Conservation (phyloP, 2,329 filamentous ascomycete species). For the Penicillium concentricum region DNA sequence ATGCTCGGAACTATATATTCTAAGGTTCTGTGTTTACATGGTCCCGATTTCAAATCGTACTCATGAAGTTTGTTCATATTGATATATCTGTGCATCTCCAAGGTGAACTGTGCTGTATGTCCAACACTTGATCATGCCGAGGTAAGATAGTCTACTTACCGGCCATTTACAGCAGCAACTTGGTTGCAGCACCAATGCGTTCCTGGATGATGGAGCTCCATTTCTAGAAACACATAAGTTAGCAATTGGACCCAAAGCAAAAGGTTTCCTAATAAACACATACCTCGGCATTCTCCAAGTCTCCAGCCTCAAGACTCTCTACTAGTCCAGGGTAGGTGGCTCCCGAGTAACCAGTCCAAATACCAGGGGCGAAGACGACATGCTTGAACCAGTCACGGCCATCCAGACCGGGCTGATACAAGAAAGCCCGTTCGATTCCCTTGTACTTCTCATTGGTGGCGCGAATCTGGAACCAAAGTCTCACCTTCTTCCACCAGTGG, state of each 20-base stretch:
- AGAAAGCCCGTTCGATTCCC: slow-evolving; percentile 74
- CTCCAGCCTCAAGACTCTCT: slow-evolving; percentile 57
- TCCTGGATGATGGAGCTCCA: slow-evolving; percentile 41
- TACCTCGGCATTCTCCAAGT: slow-evolving; percentile 52
- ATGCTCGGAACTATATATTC: no score
- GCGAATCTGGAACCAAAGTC: slow-evolving; percentile 62
- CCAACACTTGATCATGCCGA: neutral
- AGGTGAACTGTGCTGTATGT: neutral
- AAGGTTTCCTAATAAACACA: slow-evolving; percentile 28
- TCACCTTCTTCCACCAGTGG: slow-evolving; percentile 67
- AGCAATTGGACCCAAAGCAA: slow-evolving; percentile 6
- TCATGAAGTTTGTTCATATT: neutral
- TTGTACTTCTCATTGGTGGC: slow-evolving; percentile 80
- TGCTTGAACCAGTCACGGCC: slow-evolving; percentile 89
- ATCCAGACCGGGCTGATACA: slow-evolving; percentile 75
- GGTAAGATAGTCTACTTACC: neutral
- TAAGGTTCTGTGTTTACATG: neutral
- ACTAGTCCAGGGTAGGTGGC: slow-evolving; percentile 65
- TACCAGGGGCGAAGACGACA: slow-evolving; percentile 84
- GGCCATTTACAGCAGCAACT: slow-evolving; percentile 26
- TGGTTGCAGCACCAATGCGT: slow-evolving; percentile 34
- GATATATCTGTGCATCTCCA: neutral
- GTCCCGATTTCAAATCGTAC: neutral
- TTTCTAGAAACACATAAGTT: slow-evolving; percentile 32
- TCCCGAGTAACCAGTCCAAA: slow-evolving; percentile 89